Conservation (phyloP, 352 stramenopile species). For the Globisporangium nodosum region DNA sequence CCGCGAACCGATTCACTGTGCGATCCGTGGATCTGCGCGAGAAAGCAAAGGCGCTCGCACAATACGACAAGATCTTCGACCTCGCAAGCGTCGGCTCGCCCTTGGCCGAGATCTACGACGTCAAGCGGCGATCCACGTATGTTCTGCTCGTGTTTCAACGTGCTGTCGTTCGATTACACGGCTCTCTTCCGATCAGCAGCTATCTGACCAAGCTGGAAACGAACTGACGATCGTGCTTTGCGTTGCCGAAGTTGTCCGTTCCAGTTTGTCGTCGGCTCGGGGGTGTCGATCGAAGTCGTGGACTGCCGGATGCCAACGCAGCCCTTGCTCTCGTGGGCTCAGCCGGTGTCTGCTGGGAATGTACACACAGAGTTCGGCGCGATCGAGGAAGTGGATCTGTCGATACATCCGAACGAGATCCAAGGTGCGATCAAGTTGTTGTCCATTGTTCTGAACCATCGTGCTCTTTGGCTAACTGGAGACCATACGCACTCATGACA, state of each 20-base stretch:
- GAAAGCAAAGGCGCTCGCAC: conserved; percentile 8
- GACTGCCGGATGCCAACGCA: conserved; percentile 61
- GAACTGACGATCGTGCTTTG: neutral
- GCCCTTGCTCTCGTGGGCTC: conserved; percentile 55
- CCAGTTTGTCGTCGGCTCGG: conserved; percentile 63
- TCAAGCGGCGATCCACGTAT: conserved; percentile 57
- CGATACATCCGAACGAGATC: conserved; percentile 18
- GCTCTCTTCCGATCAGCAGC: neutral
- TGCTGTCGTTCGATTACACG: neutral
- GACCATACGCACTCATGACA: neutral
- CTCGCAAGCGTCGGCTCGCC: conserved; percentile 25
- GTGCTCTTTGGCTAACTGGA: neutral
- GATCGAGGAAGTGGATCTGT: conserved; percentile 44
- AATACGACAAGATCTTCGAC: conserved; percentile 47
- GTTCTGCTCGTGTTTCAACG: neutral
- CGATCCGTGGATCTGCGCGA: conserved; percentile 47
- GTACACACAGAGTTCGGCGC: conserved; percentile 23
- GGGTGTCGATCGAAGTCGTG: conserved; percentile 58
- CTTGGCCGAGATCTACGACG: conserved; percentile 48
- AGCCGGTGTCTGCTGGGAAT: conserved; percentile 15
- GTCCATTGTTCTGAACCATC: neutral
- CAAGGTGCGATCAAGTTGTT: conserved; percentile 18
- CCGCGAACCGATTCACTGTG: conserved; percentile 34
- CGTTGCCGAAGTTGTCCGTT: conserved; percentile 41
- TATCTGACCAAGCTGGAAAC: neutral